Evolutionary conservation across 768 basidiomycete species (phyloP).

Genomic region (Serendipita sp.): DNA sequence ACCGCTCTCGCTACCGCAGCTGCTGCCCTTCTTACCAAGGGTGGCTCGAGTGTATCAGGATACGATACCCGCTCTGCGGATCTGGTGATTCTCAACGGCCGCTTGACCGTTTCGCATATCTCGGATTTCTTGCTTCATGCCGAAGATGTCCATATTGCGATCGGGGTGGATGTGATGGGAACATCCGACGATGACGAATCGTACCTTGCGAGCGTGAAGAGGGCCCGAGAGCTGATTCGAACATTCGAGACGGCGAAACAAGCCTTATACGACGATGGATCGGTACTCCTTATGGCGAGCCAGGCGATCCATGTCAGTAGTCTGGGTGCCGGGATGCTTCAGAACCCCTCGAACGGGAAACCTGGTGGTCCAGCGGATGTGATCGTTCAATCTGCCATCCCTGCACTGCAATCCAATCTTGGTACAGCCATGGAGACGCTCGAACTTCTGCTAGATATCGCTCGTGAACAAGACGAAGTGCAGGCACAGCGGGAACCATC

Average conservation of each 20-base stretch:
- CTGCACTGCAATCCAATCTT: constrained; percentile 4
- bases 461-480: constrained; percentile 15
- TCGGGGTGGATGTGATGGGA: constrained; percentile 70
- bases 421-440: constrained; percentile 2
- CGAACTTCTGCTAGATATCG: constrained; percentile 2
- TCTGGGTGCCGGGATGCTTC: constrained; percentile 18
- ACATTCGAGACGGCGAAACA: constrained; percentile 55
- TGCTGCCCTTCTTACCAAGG: not conserved
- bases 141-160: constrained; percentile 60
- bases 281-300: constrained; percentile 38
- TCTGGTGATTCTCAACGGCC: constrained; percentile 20
- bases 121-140: constrained; percentile 41
- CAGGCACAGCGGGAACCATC: constrained; percentile 10
- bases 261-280: constrained; percentile 55
- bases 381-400: constrained; percentile 23
- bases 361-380: constrained; percentile 19
- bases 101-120: constrained; percentile 37
- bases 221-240: constrained; percentile 49
- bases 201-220: constrained; percentile 50
- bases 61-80: constrained; percentile 14
- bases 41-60: not conserved
- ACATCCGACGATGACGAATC: constrained; percentile 23
- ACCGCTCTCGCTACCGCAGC: not conserved
- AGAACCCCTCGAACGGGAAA: constrained; percentile 9
- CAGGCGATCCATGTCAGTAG: constrained; percentile 24